Percentiles rank a stretch among this genome's conserved stretches.
Conservation (phyloP, 345 rosid species). For the Brassica incana region DNA sequence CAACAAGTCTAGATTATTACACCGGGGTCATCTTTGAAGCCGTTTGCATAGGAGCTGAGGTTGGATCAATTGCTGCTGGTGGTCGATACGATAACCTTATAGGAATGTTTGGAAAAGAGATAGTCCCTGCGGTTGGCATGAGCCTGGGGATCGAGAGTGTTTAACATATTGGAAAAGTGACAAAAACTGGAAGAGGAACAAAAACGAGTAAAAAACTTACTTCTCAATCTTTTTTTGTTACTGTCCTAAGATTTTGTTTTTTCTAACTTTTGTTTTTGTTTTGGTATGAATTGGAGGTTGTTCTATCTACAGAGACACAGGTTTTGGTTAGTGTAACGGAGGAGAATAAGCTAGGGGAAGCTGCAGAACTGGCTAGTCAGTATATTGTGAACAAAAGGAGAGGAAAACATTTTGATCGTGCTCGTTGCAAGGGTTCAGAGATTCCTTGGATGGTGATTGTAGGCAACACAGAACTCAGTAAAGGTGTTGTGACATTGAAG, state of each 20-base stretch:
- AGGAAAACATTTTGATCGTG: slow-evolving; percentile 50
- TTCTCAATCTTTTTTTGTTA: neutral
- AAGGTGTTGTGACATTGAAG: slow-evolving; percentile 63
- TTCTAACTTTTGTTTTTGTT: neutral
- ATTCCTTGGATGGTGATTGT: slow-evolving; percentile 63
- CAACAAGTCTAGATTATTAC: slow-evolving; percentile 14
- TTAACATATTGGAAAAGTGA: slow-evolving; percentile 82
- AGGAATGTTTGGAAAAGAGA: slow-evolving; percentile 82
- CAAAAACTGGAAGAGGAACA: slow-evolving; percentile 40
- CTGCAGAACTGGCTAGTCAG: slow-evolving; percentile 65
- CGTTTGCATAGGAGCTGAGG: slow-evolving; percentile 83
- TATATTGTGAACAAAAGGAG: slow-evolving; percentile 59
- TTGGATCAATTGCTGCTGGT: slow-evolving; percentile 89
- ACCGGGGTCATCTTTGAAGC: slow-evolving; percentile 96
- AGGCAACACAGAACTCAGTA: slow-evolving; percentile 60
- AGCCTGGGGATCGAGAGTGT: slow-evolving; percentile 95
- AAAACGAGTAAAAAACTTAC: slow-evolving; percentile 43
- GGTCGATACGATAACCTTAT: slow-evolving; percentile 92
- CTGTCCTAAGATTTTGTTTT: neutral
- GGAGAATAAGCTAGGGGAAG: slow-evolving; percentile 54
- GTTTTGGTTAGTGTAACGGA: slow-evolving; percentile 58
- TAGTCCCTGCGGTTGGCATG: slow-evolving; percentile 91
- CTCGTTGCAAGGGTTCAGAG: neutral
- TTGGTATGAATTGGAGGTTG: slow-evolving; percentile 44
- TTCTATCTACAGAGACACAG: slow-evolving; percentile 72